These are phyloP conservation scores for Candida saitoana DNA, from an alignment of 805 yeast species.

Conservation along the genomic window DNA sequence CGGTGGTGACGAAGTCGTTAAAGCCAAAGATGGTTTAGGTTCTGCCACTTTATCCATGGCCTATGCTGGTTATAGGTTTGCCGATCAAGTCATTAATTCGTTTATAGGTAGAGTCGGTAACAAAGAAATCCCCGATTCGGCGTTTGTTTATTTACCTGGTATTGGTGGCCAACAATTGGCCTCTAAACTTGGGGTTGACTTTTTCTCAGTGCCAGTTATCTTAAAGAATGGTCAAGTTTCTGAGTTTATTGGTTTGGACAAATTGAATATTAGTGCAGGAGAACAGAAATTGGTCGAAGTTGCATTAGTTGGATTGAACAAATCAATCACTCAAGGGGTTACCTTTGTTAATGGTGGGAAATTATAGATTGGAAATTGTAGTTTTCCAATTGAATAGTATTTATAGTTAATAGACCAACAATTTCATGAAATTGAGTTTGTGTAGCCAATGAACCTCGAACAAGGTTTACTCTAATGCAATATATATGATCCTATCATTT, in stretches of 20 bases:
- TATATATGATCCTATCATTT: no score
- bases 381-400: no score
- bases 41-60: conserved; percentile 97
- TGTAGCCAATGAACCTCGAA: no score
- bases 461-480: no score
- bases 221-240: conserved; percentile 35
- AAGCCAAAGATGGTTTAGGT: conserved; percentile 92
- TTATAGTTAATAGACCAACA: no score
- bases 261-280: conserved; percentile 23
- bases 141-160: conserved; percentile 54
- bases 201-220: conserved; percentile 47
- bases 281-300: conserved; percentile 33
- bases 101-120: conserved; percentile 16
- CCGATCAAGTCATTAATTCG: conserved; percentile 46
- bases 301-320: conserved; percentile 37
- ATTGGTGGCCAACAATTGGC: conserved; percentile 44
- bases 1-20: conserved; percentile 95
- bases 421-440: no score
- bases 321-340: conserved; percentile 39
- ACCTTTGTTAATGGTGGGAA: conserved; percentile 36
- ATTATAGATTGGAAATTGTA: conserved; percentile 25
- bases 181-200: conserved; percentile 27
- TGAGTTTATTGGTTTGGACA: conserved; percentile 29
- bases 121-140: conserved; percentile 38
- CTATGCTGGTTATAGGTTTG: conserved; percentile 81